phyloP scores from a whole-genome alignment of 1,284 basidiomycete genomes.

The Sporisorium reilianum region DNA sequence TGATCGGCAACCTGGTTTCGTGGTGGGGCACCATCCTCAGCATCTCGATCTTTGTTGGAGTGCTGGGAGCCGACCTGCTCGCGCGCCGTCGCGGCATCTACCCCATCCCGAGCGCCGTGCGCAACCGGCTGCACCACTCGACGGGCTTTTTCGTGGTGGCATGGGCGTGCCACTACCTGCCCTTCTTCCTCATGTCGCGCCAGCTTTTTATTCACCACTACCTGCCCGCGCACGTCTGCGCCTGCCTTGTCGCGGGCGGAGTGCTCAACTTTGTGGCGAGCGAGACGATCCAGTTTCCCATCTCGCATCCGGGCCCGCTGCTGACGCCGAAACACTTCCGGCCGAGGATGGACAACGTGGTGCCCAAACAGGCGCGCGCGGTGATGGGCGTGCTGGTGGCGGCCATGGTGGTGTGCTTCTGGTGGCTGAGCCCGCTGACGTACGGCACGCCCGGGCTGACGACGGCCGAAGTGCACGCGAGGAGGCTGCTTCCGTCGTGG shows the following conservation, averaged over 20 bases:
- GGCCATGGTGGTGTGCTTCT: constrained; percentile 50
- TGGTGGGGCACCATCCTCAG: constrained; percentile 94
- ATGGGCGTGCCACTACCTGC: constrained; percentile 95
- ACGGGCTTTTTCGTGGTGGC: constrained; percentile 93
- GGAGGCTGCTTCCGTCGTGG: constrained; percentile 57
- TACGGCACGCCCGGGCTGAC: constrained; percentile 59
- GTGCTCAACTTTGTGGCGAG: constrained; percentile 84
- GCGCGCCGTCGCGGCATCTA: constrained; percentile 85
- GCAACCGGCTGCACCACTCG: constrained; percentile 91
- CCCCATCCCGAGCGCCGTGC: constrained; percentile 82
- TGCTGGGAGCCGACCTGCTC: constrained; percentile 87
- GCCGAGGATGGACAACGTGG: constrained; percentile 36
- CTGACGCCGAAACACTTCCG: constrained; percentile 29
- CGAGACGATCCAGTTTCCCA: constrained; percentile 86
- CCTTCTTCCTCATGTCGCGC: constrained; percentile 97
- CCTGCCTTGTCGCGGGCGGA: constrained; percentile 88
- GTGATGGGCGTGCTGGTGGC: constrained; percentile 22
- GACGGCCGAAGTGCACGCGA: constrained; percentile 38
- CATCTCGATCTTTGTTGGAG: constrained; percentile 87
- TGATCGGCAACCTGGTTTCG: constrained; percentile 91
- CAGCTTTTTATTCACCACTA: constrained; percentile 95
- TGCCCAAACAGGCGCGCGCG: constrained; percentile 31
- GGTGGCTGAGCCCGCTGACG: constrained; percentile 61
- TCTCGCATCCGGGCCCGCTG: constrained; percentile 76
- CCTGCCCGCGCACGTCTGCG: constrained; percentile 83